These are phyloP conservation scores for Setaria italica DNA, from an alignment of 202 grass and related monocot genomes.

Conservation along the genomic window DNA sequence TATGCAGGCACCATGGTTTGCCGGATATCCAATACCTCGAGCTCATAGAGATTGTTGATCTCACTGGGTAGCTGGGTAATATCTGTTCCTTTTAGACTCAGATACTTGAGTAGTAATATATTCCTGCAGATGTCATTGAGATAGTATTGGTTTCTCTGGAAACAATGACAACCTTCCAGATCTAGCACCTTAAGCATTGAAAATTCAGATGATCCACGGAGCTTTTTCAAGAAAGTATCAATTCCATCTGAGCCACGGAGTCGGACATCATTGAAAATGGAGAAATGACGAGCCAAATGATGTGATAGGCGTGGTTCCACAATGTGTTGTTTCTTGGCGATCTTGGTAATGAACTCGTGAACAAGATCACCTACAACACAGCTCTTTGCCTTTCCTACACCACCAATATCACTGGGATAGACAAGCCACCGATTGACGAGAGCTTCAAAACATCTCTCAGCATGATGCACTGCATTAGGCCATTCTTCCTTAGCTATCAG, in stretches of 20 bases:
- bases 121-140: not conserved
- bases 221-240: not conserved
- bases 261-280: not conserved
- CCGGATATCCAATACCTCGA: conserved; percentile 41
- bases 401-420: not conserved
- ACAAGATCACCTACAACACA: too few species aligned
- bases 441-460: not conserved
- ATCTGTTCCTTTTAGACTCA: conserved; percentile 11
- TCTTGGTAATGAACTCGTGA: too few species aligned
- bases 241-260: not conserved
- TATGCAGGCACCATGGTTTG: not conserved
- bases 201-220: not conserved
- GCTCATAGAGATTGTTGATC: conserved; percentile 26
- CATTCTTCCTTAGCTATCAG: conserved; percentile 1
- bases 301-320: too few species aligned
- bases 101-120: not conserved
- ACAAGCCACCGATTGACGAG: conserved; percentile 7
- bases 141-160: not conserved
- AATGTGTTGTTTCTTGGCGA: too few species aligned
- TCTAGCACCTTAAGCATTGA: not conserved
- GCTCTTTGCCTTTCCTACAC: conserved; percentile 8
- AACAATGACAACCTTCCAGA: not conserved
- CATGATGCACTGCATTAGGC: not conserved
- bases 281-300: conserved; percentile 17
- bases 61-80: not conserved